Percentiles rank a stretch among this genome's conserved stretches.
phyloP scores from a whole-genome alignment of 73 alveolate species.

The Tetrahymena elliotti region DNA sequence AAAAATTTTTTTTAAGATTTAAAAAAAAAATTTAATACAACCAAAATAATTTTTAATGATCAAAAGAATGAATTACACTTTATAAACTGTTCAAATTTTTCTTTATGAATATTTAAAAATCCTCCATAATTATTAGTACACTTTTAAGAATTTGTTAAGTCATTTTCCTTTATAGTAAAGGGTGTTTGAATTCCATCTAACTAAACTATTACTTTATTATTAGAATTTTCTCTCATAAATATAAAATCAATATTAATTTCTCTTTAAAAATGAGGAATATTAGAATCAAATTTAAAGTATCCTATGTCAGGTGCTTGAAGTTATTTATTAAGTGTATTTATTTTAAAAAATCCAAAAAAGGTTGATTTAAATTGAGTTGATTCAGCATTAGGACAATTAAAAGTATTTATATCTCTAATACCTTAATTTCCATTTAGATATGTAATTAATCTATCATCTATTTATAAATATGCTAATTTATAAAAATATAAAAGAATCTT shows the following conservation, averaged over 20 bases:
- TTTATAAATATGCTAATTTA: no score
- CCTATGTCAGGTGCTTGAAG: not conserved
- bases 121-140: no score
- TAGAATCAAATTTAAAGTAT: no score
- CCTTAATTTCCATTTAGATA: not conserved
- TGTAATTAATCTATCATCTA: not conserved
- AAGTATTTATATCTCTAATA: not conserved
- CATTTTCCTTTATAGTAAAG: no score
- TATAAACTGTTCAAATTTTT: no score
- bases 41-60: no score
- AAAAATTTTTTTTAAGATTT: no score
- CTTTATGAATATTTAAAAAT: no score
- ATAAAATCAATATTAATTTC: not conserved
- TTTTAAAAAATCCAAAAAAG: not conserved
- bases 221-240: not conserved
- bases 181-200: not conserved
- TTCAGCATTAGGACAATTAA: not conserved
- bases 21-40: no score
- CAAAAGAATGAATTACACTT: no score
- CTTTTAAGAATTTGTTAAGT: no score
- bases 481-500: no score
- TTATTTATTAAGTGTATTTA: not conserved
- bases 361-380: not conserved
- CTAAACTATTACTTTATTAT: not conserved
- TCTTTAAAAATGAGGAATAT: not conserved